These are phyloP conservation scores for Caryopteris hybrid DNA, from an alignment of 305 asterid species.

Conservation along the genomic window DNA sequence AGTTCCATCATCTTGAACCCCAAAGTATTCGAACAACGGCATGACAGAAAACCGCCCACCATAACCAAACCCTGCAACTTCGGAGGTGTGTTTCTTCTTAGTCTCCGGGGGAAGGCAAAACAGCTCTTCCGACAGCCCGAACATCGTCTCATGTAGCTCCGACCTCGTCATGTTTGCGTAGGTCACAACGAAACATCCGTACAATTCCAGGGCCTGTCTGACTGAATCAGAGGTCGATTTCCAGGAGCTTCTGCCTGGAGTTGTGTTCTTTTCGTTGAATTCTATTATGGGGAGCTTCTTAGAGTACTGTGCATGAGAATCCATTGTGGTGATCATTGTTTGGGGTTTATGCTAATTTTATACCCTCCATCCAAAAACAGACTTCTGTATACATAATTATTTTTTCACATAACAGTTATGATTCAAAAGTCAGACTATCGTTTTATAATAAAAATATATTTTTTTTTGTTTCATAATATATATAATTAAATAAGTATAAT, in stretches of 20 bases:
- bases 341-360: too few species aligned
- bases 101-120: conserved; percentile 33
- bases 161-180: background rate
- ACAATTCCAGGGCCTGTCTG: conserved; percentile 36
- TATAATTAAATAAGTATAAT: too few species aligned
- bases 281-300: conserved; percentile 29
- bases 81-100: conserved; percentile 21
- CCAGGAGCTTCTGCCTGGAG: conserved; percentile 27
- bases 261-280: conserved; percentile 21
- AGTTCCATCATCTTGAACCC: conserved; percentile 27
- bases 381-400: too few species aligned
- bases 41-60: conserved; percentile 20
- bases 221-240: conserved; percentile 28
- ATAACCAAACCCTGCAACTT: conserved; percentile 31
- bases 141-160: conserved; percentile 21
- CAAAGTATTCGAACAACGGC: conserved; percentile 42
- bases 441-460: too few species aligned
- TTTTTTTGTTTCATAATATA: too few species aligned
- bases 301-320: background rate
- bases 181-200: conserved; percentile 39
- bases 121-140: conserved; percentile 20
- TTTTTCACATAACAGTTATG: too few species aligned
- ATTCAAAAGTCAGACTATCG: too few species aligned
- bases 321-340: too few species aligned
- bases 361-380: too few species aligned